A percentile compares a stretch with the other conserved stretches of the same genome.
These are phyloP conservation scores for Alnus glutinosa DNA, from an alignment of 306 rosid genomes.

Conservation along the genomic window DNA sequence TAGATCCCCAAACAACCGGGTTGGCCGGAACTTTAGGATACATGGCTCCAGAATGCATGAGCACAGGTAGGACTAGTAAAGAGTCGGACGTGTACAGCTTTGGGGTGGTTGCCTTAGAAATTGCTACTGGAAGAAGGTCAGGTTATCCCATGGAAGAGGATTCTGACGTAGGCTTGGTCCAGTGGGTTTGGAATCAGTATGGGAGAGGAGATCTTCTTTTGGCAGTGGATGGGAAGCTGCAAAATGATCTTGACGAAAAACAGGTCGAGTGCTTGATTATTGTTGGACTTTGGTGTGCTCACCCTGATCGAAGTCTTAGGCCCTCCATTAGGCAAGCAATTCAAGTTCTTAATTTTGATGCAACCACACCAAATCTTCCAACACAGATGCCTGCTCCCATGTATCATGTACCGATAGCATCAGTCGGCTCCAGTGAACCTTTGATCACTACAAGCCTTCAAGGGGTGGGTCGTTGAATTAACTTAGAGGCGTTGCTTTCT, in stretches of 20 bases:
- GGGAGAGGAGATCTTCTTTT: background rate
- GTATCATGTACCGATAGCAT: background rate
- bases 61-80: slow-evolving; percentile 35
- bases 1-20: slow-evolving; percentile 31
- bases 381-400: background rate
- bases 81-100: slow-evolving; percentile 33
- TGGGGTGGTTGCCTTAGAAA: slow-evolving; percentile 34
- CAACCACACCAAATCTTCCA: background rate
- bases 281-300: slow-evolving; percentile 18
- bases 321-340: background rate
- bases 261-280: slow-evolving; percentile 16
- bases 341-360: background rate
- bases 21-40: slow-evolving; percentile 39
- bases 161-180: background rate
- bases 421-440: background rate
- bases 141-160: background rate
- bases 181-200: slow-evolving; percentile 9
- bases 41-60: slow-evolving; percentile 34
- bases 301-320: background rate
- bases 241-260: background rate
- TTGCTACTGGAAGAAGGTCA: slow-evolving; percentile 21
- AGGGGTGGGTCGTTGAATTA: background rate
- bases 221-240: background rate
- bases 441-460: background rate
- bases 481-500: too few species aligned